Base-by-base conservation (phyloP, 345 rosid species). In the Populus ilicifolia region DNA sequence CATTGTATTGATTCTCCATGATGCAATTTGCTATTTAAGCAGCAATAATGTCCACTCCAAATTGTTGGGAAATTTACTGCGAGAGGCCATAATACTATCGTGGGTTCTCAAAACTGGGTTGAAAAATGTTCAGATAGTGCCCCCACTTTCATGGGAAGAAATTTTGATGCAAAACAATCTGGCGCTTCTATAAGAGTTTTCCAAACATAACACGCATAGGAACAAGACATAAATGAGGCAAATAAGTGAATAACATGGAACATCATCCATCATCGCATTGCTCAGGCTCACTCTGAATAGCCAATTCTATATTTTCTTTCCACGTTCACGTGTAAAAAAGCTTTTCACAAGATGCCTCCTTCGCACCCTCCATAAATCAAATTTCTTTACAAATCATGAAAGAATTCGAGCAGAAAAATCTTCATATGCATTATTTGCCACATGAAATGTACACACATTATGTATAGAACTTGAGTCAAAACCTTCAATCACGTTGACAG, bases 391-490 rank as follows among this genome's bases (percentile, higher is more conserved):
- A 86, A 79, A 82, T 80, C 77, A 77, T 29, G 81, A 69, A 74
- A 80, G 20, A 38, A 71, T 17, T 39, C 83, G 80, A 67, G 70
- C 75, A 52, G 17, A 54, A 80, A 86, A 79, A 71, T 61, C 85
- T 73, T 75, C 81, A 65, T 36, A 68, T 78, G 67, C 73, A 84
- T 84, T 85, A 85, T 83, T 87, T 79, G 83, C 81, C 84, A 63
- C 62, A 78, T 67, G 78, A 79, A 83, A 84, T 88, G 83, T 84
- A 89, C 85, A 86, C 80, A 81, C 71, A 67, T 71, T 44, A 74
- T 63, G 77, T 77, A 83, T 81, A 39, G 27, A 54, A 74, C 72
- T 69, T 41, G 72, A 76, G 70, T 79, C 80, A 72, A 71, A 77
- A 83, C 79, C 80, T 81, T 20, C 69, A 72, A 69, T 63, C 67